Evolutionary conservation across 2,329 filamentous ascomycete genomes (phyloP), one percentile per base, ranked within the genome.

Genomic region (Sclerotinia borealis): DNA sequence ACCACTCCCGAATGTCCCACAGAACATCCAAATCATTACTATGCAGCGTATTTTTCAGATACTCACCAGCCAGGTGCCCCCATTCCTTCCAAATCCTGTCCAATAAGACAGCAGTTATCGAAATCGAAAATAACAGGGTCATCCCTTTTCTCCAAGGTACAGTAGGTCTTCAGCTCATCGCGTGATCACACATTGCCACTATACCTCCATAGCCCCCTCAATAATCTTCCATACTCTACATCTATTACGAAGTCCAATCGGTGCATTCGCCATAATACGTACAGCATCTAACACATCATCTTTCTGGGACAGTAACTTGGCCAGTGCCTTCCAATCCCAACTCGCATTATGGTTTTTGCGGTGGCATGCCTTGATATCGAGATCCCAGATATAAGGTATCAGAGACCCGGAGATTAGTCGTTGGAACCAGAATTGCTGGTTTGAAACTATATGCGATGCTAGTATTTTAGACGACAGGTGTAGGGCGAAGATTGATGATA

Each of bases 161-260:
- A 27, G 11, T 4, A 27, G 27, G 22, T 48, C n/a, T n/a, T n/a
- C n/a, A n/a, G 22, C 45, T 27, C 15, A 25, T 13, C 45, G 7
- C 5, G 5, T 10, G 22, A 48, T 27, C 22, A 15, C 2, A 15
- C 17, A 15, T 17, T 15, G 37, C 10, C 4, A 47, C 22, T 27
- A 48, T 48, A 13, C 3, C 45, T 54, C 39, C 54, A 47, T n/a
- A 10, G 41, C 45, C 19, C 3, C 22, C 22, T 51, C 34, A n/a
- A 50, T 51, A 5, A 51, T 60, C 45, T 50, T 43, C 58, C 56
- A 41, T 3, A 60, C 31, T 49, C 58, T 50, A 50, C 58, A 51
- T 39, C 34, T 50, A 41, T 31, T 60, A 19, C 56, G 43, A 37
- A 60, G 41, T 9, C 56, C 56, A 15, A 39, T 25, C 5, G 56